Percentiles rank a stretch among this genome's conserved stretches.
Conservation (phyloP, 352 stramenopile genomes). For the Globisporangium viniferum region DNA sequence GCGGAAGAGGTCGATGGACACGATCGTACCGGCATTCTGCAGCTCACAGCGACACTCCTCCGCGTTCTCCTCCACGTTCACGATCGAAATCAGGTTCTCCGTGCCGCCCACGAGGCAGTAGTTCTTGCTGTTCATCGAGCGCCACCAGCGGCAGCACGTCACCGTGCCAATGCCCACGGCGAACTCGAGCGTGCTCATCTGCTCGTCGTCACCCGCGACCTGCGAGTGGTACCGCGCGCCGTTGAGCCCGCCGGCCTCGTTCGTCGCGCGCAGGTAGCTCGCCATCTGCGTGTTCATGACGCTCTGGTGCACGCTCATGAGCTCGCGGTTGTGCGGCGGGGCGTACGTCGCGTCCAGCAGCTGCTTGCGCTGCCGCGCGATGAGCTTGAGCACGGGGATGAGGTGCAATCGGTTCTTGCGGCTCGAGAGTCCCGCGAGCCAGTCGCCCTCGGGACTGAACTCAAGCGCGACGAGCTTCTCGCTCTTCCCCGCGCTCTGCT, state of each 20-base stretch:
- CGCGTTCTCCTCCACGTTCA: conserved; percentile 83
- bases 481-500: conserved; percentile 39
- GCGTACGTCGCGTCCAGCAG: conserved; percentile 58
- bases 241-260: conserved; percentile 75
- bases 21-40: conserved; percentile 53
- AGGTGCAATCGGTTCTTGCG: conserved; percentile 79
- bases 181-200: conserved; percentile 86
- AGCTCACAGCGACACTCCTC: conserved; percentile 84
- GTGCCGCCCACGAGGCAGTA: conserved; percentile 81
- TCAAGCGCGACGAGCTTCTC: conserved; percentile 67
- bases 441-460: conserved; percentile 85
- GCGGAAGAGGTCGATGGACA: conserved; percentile 71
- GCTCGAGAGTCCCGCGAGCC: conserved; percentile 70
- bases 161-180: conserved; percentile 59
- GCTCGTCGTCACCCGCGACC: conserved; percentile 73
- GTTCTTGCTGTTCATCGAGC: conserved; percentile 77
- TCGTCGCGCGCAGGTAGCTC: conserved; percentile 78
- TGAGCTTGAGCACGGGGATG: conserved; percentile 60
- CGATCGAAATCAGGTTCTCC: conserved; percentile 78
- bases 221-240: conserved; percentile 80
- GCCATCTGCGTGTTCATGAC: conserved; percentile 83
- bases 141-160: conserved; percentile 77
- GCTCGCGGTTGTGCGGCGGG: conserved; percentile 53
- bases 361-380: conserved; percentile 49
- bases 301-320: conserved; percentile 66